These are phyloP conservation scores for Exsudoporus frostii DNA, from an alignment of 768 basidiomycete genomes.

Conservation along the genomic window DNA sequence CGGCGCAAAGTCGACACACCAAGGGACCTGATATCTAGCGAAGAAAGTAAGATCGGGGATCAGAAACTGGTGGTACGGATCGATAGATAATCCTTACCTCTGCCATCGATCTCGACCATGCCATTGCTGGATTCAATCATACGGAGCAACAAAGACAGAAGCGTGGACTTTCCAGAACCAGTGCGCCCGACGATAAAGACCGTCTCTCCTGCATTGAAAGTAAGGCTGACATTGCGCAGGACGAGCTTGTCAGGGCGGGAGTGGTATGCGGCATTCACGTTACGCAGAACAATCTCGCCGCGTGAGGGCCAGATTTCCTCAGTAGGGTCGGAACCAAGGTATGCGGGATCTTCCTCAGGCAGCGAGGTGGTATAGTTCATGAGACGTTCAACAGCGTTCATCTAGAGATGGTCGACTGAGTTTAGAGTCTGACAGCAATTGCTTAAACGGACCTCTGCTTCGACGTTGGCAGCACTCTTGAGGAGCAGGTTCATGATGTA, in stretches of 20 bases:
- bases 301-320: conserved; percentile 20
- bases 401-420: conserved; percentile 10
- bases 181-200: conserved; percentile 79
- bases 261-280: conserved; percentile 69
- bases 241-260: conserved; percentile 63
- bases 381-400: conserved; percentile 30
- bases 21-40: conserved; percentile 82
- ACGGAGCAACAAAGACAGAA: conserved; percentile 64
- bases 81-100: conserved; percentile 31
- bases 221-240: conserved; percentile 57
- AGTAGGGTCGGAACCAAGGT: conserved; percentile 22
- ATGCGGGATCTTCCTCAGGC: conserved; percentile 22
- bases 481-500: conserved; percentile 30
- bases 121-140: conserved; percentile 72
- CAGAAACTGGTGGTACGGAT: conserved; percentile 59
- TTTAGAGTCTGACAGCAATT: not conserved
- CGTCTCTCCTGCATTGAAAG: conserved; percentile 64
- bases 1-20: conserved; percentile 39
- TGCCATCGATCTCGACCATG: conserved; percentile 74
- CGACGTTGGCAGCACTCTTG: conserved; percentile 24
- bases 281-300: conserved; percentile 65
- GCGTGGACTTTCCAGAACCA: conserved; percentile 73
- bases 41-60: conserved; percentile 45
- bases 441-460: conserved; percentile 22
- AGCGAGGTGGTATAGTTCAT: conserved; percentile 24